Conservation (phyloP, 345 rosid genomes). For the Geranium rotundifolium region DNA sequence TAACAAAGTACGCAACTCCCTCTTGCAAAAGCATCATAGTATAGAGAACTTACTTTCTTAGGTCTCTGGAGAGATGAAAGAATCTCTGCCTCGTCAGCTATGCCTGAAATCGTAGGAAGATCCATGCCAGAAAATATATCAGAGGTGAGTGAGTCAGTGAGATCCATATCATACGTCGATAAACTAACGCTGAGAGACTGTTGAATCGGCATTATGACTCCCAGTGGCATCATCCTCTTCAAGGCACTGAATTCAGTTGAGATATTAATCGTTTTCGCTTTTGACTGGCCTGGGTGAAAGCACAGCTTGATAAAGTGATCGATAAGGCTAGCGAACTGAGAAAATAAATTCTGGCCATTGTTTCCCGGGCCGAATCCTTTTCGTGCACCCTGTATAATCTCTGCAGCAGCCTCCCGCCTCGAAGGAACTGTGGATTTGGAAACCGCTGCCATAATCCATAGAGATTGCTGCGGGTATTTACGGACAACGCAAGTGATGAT, state of each 20-base stretch:
- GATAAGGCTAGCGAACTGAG: slow-evolving; percentile 76
- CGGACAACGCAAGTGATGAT: slow-evolving; percentile 76
- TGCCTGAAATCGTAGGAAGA: slow-evolving; percentile 80
- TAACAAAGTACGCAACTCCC: background rate
- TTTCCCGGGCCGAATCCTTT: slow-evolving; percentile 67
- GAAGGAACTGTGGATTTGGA: slow-evolving; percentile 89
- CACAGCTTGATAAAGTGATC: slow-evolving; percentile 88
- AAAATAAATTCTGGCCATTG: slow-evolving; percentile 59
- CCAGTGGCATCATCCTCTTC: slow-evolving; percentile 95
- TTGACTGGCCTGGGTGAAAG: slow-evolving; percentile 81
- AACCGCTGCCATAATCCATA: slow-evolving; percentile 96
- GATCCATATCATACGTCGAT: slow-evolving; percentile 46
- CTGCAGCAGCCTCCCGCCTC: slow-evolving; percentile 91
- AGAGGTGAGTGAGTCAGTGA: slow-evolving; percentile 35
- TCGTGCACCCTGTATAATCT: slow-evolving; percentile 81
- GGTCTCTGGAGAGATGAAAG: slow-evolving; percentile 96
- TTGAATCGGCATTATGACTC: slow-evolving; percentile 84
- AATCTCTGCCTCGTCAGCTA: slow-evolving; percentile 93
- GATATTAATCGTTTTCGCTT: slow-evolving; percentile 65
- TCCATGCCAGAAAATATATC: slow-evolving; percentile 65
- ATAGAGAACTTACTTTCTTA: slow-evolving; percentile 47
- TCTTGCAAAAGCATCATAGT: background rate
- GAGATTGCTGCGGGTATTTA: slow-evolving; percentile 87
- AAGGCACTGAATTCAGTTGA: slow-evolving; percentile 92
- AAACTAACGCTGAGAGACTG: slow-evolving; percentile 84